Evolutionary conservation across 306 rosid genomes (phyloP), one percentile per base, ranked within the genome.

Genomic region (Medicago lupulina): DNA sequence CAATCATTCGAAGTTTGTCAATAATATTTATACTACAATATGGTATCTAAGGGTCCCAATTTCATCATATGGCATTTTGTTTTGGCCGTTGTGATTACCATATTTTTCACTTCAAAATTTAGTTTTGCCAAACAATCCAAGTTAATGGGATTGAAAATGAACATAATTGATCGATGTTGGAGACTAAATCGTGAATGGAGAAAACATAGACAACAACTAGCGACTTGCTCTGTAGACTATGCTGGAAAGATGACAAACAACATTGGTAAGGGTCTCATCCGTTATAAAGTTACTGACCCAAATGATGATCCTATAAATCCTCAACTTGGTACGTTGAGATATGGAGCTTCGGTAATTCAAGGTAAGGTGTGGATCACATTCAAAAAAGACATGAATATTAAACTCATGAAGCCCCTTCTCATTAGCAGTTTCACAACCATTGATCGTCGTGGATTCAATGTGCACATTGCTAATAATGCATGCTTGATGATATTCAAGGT

Each of bases 371-470:
- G 78, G 83, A 84, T 84, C 51, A 78, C 71, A 54, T 84, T 84
- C 21, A 16, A 77, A 74, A 77, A 39, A 31, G 70, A 78, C 39
- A 84, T 81, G 81, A 18, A 55, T 4, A 84, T 81, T 63, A 63
- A 6, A 23, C 78, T 84, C 1, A 34, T 1, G 3, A 84, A 21
- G 59, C 73, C 79, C 17, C 76, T 81, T 57, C 83, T 84, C 19
- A 57, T 84, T 17, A 84, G 85, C 47, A 84, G 83, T 58, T 84
- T 84, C 75, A 84, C 87, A 15, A 18, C 81, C 47, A 81, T 84
- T 6, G 83, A 84, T 77, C 83, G 85, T 40, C 79, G 79, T 6
- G 87, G 72, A 1, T 57, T 46, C 57, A 62, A 63, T 2, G 18
- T 81, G 9, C 57, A 77, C 63, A 67, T 81, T 69, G 63, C 43